Evolutionary conservation across 179 eudicot genomes (phyloP).

Genomic region (Beta corolliflora): DNA sequence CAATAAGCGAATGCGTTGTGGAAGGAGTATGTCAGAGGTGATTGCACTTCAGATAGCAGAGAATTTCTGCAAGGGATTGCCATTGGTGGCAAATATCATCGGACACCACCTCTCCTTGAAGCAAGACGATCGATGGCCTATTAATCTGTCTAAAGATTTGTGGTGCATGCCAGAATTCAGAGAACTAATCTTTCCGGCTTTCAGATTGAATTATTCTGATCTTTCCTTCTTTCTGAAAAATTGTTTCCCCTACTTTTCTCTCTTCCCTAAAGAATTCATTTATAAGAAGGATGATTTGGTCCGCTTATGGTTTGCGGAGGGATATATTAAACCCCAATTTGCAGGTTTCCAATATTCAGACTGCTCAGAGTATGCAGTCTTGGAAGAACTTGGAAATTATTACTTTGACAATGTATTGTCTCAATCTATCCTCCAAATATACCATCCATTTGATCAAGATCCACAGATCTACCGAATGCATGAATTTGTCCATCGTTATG

Average conservation of each 20-base stretch:
- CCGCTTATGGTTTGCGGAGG: slow-evolving; percentile 39
- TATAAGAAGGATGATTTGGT: slow-evolving; percentile 30
- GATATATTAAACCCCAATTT: slow-evolving; percentile 26
- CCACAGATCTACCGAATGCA: slow-evolving; percentile 24
- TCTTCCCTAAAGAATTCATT: slow-evolving; percentile 26
- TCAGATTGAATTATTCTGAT: slow-evolving; percentile 28
- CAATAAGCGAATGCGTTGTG: slow-evolving; percentile 11
- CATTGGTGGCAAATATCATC: slow-evolving; percentile 28
- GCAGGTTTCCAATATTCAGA: neutral
- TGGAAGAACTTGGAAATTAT: slow-evolving; percentile 19
- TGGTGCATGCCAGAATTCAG: slow-evolving; percentile 35
- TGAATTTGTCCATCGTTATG: slow-evolving; percentile 25
- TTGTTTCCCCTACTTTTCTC: slow-evolving; percentile 34
- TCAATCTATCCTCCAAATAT: slow-evolving; percentile 29
- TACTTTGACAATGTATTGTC: slow-evolving; percentile 30
- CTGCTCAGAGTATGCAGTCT: neutral
- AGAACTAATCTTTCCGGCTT: slow-evolving; percentile 19
- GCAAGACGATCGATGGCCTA: slow-evolving; percentile 24
- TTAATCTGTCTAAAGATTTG: slow-evolving; percentile 20
- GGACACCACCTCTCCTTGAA: slow-evolving; percentile 19
- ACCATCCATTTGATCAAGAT: slow-evolving; percentile 15
- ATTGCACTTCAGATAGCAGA: slow-evolving; percentile 16
- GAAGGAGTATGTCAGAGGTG: slow-evolving; percentile 15
- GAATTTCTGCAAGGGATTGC: slow-evolving; percentile 34
- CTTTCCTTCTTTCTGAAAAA: slow-evolving; percentile 25